These are phyloP conservation scores for Aphanomyces astaci DNA, from an alignment of 352 stramenopile species.

Conservation along the genomic window DNA sequence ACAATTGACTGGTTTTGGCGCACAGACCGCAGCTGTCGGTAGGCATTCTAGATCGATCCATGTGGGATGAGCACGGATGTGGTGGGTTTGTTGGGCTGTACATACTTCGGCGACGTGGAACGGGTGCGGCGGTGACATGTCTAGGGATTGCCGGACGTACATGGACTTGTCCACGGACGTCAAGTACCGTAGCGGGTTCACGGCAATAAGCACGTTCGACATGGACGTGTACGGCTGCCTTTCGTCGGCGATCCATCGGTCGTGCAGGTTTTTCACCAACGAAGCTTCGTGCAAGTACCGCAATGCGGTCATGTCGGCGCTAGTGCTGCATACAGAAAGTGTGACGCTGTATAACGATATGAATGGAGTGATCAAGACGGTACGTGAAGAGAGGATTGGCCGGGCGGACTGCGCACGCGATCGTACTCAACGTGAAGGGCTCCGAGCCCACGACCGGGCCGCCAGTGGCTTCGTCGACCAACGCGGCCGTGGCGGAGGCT, in stretches of 20 bases:
- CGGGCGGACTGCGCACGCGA: constrained; percentile 42
- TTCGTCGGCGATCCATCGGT: constrained; percentile 12
- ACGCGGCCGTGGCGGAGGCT: constrained; percentile 34
- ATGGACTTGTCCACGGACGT: constrained; percentile 38
- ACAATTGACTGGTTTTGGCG: constrained; percentile 66
- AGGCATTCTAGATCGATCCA: constrained; percentile 35
- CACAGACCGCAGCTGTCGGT: constrained; percentile 70
- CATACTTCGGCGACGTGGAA: constrained; percentile 20
- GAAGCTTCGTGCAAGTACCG: constrained; percentile 40
- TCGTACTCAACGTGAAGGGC: constrained; percentile 34
- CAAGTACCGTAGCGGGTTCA: constrained; percentile 30
- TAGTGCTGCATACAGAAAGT: constrained; percentile 30
- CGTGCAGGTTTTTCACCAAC: constrained; percentile 22
- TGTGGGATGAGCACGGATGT: no score
- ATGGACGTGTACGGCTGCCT: constrained; percentile 20
- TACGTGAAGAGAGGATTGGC: constrained; percentile 62
- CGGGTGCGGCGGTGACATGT: constrained; percentile 20
- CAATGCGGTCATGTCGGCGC: constrained; percentile 73
- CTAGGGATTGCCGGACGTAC: constrained; percentile 2
- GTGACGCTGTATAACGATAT: not conserved
- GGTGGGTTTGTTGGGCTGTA: no score
- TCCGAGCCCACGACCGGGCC: constrained; percentile 28
- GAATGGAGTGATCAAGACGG: not conserved
- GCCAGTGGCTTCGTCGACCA: constrained; percentile 53
- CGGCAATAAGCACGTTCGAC: constrained; percentile 21